Base-by-base conservation (phyloP, 805 yeast genomes). In the Scheffersomyces coipomensis region DNA sequence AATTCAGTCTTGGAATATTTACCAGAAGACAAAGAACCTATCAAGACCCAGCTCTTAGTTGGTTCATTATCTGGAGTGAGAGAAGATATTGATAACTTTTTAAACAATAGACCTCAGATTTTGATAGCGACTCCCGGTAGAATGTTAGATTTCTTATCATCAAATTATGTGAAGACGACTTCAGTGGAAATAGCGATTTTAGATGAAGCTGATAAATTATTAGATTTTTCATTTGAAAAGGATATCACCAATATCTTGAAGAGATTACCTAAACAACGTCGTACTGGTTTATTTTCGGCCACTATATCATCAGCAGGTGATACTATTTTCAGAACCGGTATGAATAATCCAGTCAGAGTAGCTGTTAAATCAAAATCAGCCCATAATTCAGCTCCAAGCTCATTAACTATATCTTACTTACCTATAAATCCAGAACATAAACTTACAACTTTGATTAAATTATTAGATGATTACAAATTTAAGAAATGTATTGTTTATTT, bases 251-350 rank as follows among this genome's bases (percentile, higher is more conserved):
- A 73, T 22, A 87, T 91, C 21, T 66, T 91, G 29, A 71, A 77
- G 24, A 58, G 74, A 33, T 65, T 93, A 21, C 99, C 99, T 0
- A 84, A 87, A 49, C 99, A 91, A 64, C 79, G 96, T 53, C 75
- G 99, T 53, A 88, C 95, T 0, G 99, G 98, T 1, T 67, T 91
- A 15, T 91, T 91, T 56, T 88, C 97, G 1, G 99, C 99, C 2
- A 93, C 99, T 0, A 80, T 93, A 36, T 78, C 86, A 5, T 81
- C 86, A 40, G 93, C 96, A 0, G 88, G 93, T 9, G 71, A 76
- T 25, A 78, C 79, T 37, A 78, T 93, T 19, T 88, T 88, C 57
- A 80, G 85, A 42, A 83, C 95, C 1, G 98, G 98, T 13, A 79
- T 93, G 78, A 76, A 95, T 39, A 91, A 93, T 57, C 99, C 99